phyloP scores from a whole-genome alignment of 2,329 filamentous ascomycete species.

The Dactylellina cionopaga region DNA sequence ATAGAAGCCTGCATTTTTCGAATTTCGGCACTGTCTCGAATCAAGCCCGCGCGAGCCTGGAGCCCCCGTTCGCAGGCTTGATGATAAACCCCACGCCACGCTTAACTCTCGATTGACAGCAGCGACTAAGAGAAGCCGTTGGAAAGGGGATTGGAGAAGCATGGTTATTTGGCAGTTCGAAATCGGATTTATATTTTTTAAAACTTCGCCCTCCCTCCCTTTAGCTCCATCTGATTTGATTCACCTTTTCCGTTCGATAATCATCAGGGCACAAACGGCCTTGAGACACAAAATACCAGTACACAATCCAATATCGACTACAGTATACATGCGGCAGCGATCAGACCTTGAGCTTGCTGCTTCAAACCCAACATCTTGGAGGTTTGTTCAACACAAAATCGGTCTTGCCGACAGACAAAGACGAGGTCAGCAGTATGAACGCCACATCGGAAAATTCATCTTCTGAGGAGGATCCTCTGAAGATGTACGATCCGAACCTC shows the following conservation, averaged over 20 bases:
- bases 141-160: constrained; percentile 13
- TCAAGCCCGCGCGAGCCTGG: constrained; percentile 15
- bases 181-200: not conserved
- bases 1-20: too few species aligned
- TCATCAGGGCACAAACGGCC: constrained; percentile 5
- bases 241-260: constrained; percentile 15
- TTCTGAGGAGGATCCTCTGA: constrained; percentile 26
- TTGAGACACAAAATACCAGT: not conserved
- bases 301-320: not conserved
- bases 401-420: not conserved
- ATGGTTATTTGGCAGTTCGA: constrained; percentile 14
- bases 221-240: constrained; percentile 48
- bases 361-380: constrained; percentile 18
- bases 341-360: not conserved
- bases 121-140: constrained; percentile 33
- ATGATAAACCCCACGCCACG: constrained; percentile 39
- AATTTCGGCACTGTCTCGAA: constrained; percentile 35
- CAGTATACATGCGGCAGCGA: constrained; percentile 2
- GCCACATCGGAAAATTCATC: constrained; percentile 17
- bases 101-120: constrained; percentile 40
- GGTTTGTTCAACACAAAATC: constrained; percentile 23
- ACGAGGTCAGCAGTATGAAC: constrained; percentile 18
- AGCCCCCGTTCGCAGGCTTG: constrained; percentile 31
- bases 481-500: constrained; percentile 55
- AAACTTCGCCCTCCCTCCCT: constrained; percentile 29